Evolutionary conservation across 371 early-diverging fungal species (phyloP), one percentile per base, ranked within the genome.

Genomic region (Polyrhizophydium stewartii): DNA sequence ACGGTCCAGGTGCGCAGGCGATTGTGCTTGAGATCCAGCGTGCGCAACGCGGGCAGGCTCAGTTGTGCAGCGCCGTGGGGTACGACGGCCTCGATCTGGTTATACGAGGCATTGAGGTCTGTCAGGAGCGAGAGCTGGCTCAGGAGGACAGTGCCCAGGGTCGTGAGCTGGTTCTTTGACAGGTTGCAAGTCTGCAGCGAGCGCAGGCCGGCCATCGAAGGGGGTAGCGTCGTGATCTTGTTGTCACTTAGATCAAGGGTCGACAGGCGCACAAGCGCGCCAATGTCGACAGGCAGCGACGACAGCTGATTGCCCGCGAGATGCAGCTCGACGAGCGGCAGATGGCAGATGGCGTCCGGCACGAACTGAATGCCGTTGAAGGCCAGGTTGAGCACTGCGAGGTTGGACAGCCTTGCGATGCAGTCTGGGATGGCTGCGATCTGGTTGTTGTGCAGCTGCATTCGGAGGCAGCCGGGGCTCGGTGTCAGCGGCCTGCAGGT

Each of bases 271-370:
- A 74, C 77, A 2, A 92, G 75, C 0, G 72, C 62, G 21, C 81
- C 82, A 51, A 92, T 82, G 31, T 83, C 76, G 2, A 75, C 63
- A 1, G 92, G 92, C 40, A 94, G 62, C 13, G 62, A 51, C 3
- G 66, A 71, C 28, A 94, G 71, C 50, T 71, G 62, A 75, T 94
- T 94, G 49, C 80, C 65, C 25, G 85, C 78, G 49, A 75, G 74
- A 46, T 83, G 77, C 50, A 94, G 71, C 27, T 89, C 89, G 17
- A 75, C 78, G 12, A 94, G 77, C 9, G 81, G 64, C 2, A 92
- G 82, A 32, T 76, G 66, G 25, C 85, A 79, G 50, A 94, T 79
- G 1, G 89, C 84, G 21, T 85, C 85, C 0, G 94, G 94, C 1
- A 89, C 63, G 12, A 35, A 25, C 10, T 49, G 65, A 1, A 93